These are phyloP conservation scores for Suillus variegatus DNA, from an alignment of 768 basidiomycete species.

Conservation along the genomic window DNA sequence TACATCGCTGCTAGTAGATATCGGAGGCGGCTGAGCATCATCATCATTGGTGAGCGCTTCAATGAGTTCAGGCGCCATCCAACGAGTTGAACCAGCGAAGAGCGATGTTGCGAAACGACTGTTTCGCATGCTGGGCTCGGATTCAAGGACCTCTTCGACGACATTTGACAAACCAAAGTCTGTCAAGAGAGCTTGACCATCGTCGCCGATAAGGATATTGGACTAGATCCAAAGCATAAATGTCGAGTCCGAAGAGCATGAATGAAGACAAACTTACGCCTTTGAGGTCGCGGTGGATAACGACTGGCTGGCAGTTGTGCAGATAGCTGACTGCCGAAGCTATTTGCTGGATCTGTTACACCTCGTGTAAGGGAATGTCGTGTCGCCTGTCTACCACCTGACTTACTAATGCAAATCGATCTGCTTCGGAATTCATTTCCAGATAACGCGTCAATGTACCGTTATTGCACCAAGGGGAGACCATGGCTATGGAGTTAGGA, in stretches of 20 bases:
- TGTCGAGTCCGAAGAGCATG: neutral
- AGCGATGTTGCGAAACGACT: constrained; percentile 31
- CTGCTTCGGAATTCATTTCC: constrained; percentile 37
- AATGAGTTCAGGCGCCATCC: constrained; percentile 58
- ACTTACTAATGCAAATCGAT: constrained; percentile 51
- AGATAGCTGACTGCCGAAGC: constrained; percentile 60
- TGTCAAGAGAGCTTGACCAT: constrained; percentile 54
- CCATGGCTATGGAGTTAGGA: constrained; percentile 57
- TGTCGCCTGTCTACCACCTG: neutral
- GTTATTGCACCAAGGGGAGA: constrained; percentile 65
- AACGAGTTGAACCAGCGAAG: constrained; percentile 36
- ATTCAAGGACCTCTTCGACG: constrained; percentile 49
- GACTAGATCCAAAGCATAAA: constrained; percentile 35
- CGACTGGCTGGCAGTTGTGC: constrained; percentile 52
- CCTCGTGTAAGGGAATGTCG: constrained; percentile 1
- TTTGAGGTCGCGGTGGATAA: constrained; percentile 65
- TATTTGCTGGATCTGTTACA: constrained; percentile 48
- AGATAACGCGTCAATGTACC: constrained; percentile 56
- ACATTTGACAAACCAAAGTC: constrained; percentile 66
- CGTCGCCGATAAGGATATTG: constrained; percentile 57
- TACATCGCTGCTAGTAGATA: constrained; percentile 57
- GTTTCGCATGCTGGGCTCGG: constrained; percentile 22
- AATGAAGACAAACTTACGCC: constrained; percentile 41
- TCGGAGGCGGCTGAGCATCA: constrained; percentile 38
- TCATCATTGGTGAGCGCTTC: constrained; percentile 51